Conservation (phyloP, 1,284 basidiomycete species). For the Marasmius sp. region DNA sequence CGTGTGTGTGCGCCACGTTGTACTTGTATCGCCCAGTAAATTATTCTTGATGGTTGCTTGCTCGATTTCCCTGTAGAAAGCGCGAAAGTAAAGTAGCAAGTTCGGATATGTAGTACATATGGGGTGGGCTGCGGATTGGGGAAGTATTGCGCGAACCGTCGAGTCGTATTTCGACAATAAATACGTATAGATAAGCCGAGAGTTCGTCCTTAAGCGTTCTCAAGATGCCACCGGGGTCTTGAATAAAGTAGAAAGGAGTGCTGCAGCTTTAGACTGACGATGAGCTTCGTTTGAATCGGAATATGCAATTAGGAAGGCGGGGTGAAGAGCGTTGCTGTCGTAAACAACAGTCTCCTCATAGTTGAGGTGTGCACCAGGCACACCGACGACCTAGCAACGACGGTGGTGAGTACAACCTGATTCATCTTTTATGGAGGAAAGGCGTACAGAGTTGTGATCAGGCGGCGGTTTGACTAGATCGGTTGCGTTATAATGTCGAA, state of each 20-base stretch:
- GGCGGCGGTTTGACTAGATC: constrained; percentile 45
- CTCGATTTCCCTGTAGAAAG: too few relatives aligned
- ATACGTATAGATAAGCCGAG: neutral
- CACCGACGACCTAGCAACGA: constrained; percentile 39
- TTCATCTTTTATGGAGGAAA: neutral
- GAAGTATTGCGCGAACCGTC: too few relatives aligned
- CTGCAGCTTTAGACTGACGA: neutral
- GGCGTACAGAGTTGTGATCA: constrained; percentile 56
- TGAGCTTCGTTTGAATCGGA: neutral
- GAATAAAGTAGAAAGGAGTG: neutral
- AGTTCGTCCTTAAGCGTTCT: neutral
- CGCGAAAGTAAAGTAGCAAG: too few relatives aligned
- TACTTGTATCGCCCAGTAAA: neutral
- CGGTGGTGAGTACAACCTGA: neutral
- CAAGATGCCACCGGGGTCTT: constrained; percentile 3
- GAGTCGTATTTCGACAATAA: neutral
- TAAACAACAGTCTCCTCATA: constrained; percentile 15
- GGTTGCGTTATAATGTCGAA: constrained; percentile 44
- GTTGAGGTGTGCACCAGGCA: constrained; percentile 55
- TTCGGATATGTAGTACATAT: too few relatives aligned
- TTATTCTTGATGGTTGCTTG: too few relatives aligned
- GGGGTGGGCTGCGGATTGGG: too few relatives aligned
- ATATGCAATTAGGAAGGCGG: constrained; percentile 12
- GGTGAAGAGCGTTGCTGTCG: constrained; percentile 14
- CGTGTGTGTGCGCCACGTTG: neutral